These are phyloP conservation scores for Fusarium sacchari DNA, from an alignment of 2,329 filamentous ascomycete genomes.

Conservation along the genomic window DNA sequence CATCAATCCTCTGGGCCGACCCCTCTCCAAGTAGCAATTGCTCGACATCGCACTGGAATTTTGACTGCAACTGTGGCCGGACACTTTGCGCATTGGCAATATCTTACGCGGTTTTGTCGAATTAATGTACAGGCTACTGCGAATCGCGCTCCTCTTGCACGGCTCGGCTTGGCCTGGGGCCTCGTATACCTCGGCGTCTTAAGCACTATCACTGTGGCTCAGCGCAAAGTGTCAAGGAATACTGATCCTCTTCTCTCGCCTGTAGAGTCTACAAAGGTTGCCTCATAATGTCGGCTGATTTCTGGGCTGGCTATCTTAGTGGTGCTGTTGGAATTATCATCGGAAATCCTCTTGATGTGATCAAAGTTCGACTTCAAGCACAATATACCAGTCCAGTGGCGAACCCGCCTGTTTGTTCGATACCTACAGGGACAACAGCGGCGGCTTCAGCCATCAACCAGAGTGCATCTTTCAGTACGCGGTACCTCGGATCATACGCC, in stretches of 20 bases:
- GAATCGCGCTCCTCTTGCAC: constrained; percentile 35
- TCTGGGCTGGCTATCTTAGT: constrained; percentile 92
- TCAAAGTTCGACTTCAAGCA: constrained; percentile 76
- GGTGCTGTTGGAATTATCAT: constrained; percentile 88
- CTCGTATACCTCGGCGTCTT: constrained; percentile 39
- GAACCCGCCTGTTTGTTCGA: constrained; percentile 18
- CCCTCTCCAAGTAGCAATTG: constrained; percentile 41
- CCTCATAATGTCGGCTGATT: constrained; percentile 81
- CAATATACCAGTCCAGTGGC: constrained; percentile 16
- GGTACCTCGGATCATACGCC: constrained; percentile 44
- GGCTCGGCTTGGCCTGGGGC: constrained; percentile 39
- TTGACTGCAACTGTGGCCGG: constrained; percentile 38
- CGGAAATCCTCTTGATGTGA: constrained; percentile 84
- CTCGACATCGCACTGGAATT: constrained; percentile 38
- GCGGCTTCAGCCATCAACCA: constrained; percentile 13
- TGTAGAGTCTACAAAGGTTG: constrained; percentile 8
- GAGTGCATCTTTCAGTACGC: constrained; percentile 5
- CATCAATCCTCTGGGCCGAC: constrained; percentile 41
- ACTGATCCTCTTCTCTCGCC: constrained; percentile 13
- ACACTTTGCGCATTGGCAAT: constrained; percentile 43
- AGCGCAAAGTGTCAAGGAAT: constrained; percentile 31
- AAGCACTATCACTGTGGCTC: constrained; percentile 37
- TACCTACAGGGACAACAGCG: constrained; percentile 4
- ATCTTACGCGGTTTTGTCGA: constrained; percentile 32
- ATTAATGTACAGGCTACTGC: constrained; percentile 31